These are phyloP conservation scores for Batrachochytrium dendrobatidis DNA, from an alignment of 371 early-diverging fungal genomes.

Conservation along the genomic window DNA sequence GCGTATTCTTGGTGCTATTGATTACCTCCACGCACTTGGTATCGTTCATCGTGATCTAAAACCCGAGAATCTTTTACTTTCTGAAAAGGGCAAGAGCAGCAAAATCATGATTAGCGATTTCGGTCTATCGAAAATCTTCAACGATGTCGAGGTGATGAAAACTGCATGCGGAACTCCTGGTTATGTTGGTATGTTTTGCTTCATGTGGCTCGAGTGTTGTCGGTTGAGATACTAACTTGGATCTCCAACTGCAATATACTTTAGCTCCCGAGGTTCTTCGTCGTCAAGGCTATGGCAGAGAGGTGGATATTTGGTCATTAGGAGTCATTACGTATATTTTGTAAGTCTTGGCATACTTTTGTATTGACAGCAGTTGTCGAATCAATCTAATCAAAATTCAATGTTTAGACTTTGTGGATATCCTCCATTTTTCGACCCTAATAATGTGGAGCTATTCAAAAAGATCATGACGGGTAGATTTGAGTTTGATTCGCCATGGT, in stretches of 20 bases:
- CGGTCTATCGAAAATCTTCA: constrained; percentile 84
- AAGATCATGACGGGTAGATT: constrained; percentile 78
- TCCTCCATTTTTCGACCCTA: constrained; percentile 82
- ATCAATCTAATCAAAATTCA: background rate
- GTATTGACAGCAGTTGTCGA: background rate
- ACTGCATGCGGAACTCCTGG: constrained; percentile 96
- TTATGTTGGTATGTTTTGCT: constrained; percentile 55
- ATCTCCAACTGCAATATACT: background rate
- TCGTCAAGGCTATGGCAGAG: constrained; percentile 66
- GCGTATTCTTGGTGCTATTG: constrained; percentile 44
- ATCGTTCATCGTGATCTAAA: constrained; percentile 68
- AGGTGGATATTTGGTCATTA: constrained; percentile 96
- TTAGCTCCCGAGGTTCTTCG: constrained; percentile 87
- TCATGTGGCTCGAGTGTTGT: constrained; percentile 2
- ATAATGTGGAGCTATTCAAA: constrained; percentile 52
- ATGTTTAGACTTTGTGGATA: constrained; percentile 66
- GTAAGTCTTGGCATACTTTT: constrained; percentile 12
- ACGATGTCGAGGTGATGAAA: constrained; percentile 54
- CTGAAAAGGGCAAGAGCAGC: constrained; percentile 47
- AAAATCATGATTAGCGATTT: constrained; percentile 90
- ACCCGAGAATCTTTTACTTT: constrained; percentile 77
- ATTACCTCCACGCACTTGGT: constrained; percentile 52
- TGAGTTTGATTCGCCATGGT: constrained; percentile 71
- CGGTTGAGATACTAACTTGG: no score
- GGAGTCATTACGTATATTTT: constrained; percentile 98